phyloP scores from a whole-genome alignment of 768 basidiomycete genomes.

The Tulasnella sp. region DNA sequence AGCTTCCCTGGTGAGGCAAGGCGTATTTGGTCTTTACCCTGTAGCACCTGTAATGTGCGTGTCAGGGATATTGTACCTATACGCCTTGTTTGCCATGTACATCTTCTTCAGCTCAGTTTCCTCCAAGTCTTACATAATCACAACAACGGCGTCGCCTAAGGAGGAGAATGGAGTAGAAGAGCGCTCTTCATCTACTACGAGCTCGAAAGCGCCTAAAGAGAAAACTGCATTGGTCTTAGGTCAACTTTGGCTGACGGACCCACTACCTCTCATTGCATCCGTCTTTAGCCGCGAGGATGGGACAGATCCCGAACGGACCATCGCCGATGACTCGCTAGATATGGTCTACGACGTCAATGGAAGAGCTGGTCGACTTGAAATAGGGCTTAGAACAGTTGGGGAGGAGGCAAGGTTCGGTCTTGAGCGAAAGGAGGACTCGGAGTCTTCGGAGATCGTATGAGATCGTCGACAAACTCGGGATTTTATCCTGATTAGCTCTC shows the following conservation, averaged over 20 bases:
- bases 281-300: background rate
- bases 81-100: slow-evolving; percentile 4
- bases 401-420: background rate
- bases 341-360: background rate
- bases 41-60: background rate
- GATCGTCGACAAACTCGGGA: too few species aligned
- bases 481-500: too few species aligned
- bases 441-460: background rate
- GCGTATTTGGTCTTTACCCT: background rate
- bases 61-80: background rate
- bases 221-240: background rate
- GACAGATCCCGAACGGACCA: background rate
- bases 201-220: background rate
- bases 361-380: background rate
- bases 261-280: background rate
- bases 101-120: slow-evolving; percentile 2
- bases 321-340: background rate
- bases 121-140: background rate
- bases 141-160: background rate
- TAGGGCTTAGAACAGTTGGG: background rate
- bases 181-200: background rate
- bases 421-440: background rate
- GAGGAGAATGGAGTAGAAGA: background rate
- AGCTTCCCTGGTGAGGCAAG: background rate
- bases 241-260: slow-evolving; percentile 1